Base-by-base conservation (phyloP, 768 basidiomycete genomes). In the Lactarius hengduanensis region DNA sequence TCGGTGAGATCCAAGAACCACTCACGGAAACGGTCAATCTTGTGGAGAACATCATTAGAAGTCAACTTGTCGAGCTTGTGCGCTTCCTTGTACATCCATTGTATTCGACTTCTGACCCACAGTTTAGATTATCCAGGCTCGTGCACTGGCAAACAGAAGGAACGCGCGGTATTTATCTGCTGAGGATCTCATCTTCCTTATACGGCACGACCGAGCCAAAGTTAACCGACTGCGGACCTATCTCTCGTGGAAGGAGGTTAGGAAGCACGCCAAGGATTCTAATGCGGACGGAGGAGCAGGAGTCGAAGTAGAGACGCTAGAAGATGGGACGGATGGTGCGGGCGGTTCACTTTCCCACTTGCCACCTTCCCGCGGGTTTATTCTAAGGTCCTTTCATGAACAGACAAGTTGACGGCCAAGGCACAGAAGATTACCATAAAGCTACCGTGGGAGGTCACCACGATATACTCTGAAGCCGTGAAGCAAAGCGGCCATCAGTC, bases 181-280 rank as follows among this genome's bases (percentile, higher is more conserved):
- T 0, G 96, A 98, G 76, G 96, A 98, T 76, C 88, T 98, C 63
- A 94, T 98, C 70, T 98, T 97, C 71, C 88, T 97, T 73, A 94
- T 98, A 73, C 88, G 96, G 6, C 90, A 96, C 72, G 96, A 98
- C 78, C 80, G 92, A 69, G 91, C 90, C 9, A 97, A 96, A 76
- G 93, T 98, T 68, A 96, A 97, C 77, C 83, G 96, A 54, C 80
- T 98, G 34, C 80, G 94, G 40, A 96, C 93, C 11, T 98, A 97
- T 73, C 83, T 98, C 28, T 93, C 92, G 0, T 98, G 96, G 96
- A 97, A 96, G 73, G 96, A 97, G 70, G 96, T 98, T 20, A 85
- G 96, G 16, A 97, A 96, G 72, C 92, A 94, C 66, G 94, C 94
- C 5, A 96, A 96, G 74, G 93, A 97, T 72, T 87, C 89, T 28